phyloP scores from a whole-genome alignment of 2,329 filamentous ascomycete species.

The Exophiala viscosa region DNA sequence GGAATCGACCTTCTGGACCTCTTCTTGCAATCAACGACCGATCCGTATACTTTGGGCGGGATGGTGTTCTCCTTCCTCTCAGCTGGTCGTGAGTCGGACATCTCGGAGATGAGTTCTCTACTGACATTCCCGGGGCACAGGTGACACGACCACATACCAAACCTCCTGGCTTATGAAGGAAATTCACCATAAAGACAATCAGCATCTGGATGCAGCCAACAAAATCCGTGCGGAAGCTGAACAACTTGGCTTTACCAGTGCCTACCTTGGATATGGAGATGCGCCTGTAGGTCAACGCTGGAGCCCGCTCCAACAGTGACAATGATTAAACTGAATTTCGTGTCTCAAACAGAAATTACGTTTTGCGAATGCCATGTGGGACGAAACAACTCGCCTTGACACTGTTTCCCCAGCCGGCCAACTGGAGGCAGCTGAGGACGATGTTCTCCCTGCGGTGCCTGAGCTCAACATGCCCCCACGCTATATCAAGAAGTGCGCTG shows the following conservation, averaged over 20 bases:
- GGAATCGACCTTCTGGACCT: conserved; percentile 18
- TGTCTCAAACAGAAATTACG: conserved; percentile 4
- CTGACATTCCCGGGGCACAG: not conserved
- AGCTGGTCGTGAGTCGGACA: conserved; percentile 12
- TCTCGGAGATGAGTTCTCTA: not conserved
- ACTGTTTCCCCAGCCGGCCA: conserved; percentile 18
- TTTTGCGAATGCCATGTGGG: conserved; percentile 20
- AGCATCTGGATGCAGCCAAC: conserved; percentile 13
- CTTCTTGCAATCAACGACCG: conserved; percentile 15
- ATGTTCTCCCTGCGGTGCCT: conserved; percentile 14
- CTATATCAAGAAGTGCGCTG: conserved; percentile 12
- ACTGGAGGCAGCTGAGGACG: conserved; percentile 16
- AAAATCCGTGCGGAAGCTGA: conserved; percentile 12
- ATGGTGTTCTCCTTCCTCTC: conserved; percentile 14
- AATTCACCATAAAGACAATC: conserved; percentile 12
- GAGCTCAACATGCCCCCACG: conserved; percentile 18
- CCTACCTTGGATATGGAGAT: conserved; percentile 11
- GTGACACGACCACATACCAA: conserved; percentile 16
- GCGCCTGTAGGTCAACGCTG: conserved; percentile 6
- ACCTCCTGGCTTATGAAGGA: conserved; percentile 18
- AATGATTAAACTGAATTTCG: not conserved
- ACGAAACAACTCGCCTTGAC: conserved; percentile 17
- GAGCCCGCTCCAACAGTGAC: not conserved
- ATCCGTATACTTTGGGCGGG: conserved; percentile 11
- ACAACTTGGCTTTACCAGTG: conserved; percentile 12